A percentile compares a stretch with the other conserved stretches of the same genome.
Evolutionary conservation across 441 rosid genomes (phyloP).

Genomic region (Corymbia citriodora): DNA sequence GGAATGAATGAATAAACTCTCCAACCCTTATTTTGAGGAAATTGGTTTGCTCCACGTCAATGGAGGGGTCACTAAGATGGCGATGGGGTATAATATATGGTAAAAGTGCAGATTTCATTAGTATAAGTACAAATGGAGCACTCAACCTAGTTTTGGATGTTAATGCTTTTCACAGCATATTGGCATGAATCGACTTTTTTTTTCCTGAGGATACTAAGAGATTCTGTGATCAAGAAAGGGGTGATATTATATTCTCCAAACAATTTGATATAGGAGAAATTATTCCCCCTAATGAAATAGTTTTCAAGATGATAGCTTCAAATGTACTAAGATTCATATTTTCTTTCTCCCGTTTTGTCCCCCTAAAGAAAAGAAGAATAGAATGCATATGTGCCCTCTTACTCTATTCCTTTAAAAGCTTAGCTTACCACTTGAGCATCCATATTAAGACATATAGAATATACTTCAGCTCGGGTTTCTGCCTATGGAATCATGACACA

Average conservation of each 20-base stretch:
- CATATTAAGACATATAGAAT: not conserved
- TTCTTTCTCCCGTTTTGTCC: not conserved
- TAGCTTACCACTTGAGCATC: not conserved
- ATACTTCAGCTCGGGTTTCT: not conserved
- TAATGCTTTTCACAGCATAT: conserved; percentile 24
- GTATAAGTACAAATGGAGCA: conserved; percentile 30
- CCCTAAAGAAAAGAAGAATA: not conserved
- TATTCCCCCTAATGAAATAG: not conserved
- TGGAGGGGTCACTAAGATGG: not conserved
- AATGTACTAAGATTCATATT: not conserved
- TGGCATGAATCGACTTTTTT: conserved; percentile 17
- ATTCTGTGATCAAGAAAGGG: not conserved
- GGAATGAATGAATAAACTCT: conserved; percentile 7
- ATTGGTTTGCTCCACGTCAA: conserved; percentile 34
- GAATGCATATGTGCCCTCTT: not conserved
- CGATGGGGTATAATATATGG: not conserved
- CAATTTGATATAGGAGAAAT: not conserved
- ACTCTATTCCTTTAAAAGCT: not conserved
- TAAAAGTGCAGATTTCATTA: conserved; percentile 16
- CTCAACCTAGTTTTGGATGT: conserved; percentile 21
- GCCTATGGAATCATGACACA: not conserved
- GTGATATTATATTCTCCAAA: not conserved
- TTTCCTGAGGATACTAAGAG: not conserved
- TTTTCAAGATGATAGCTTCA: not conserved
- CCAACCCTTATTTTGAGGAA: conserved; percentile 35